phyloP scores from a whole-genome alignment of 257 asterid species.

The Solanum sejunctum region DNA sequence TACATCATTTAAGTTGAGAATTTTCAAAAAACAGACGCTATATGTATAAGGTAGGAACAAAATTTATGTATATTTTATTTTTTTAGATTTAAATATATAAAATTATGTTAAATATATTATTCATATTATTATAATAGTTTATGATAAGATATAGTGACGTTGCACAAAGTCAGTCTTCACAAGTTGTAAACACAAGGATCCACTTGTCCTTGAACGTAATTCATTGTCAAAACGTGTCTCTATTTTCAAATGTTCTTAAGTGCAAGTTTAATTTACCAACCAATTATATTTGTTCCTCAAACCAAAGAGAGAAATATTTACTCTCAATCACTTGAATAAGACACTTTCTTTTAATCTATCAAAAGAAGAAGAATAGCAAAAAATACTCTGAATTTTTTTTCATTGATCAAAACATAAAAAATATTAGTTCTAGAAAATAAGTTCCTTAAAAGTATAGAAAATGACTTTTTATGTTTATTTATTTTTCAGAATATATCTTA shows the following conservation, averaged over 20 bases:
- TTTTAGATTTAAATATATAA: background rate
- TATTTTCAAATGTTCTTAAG: background rate
- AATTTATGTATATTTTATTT: background rate
- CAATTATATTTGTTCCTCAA: background rate
- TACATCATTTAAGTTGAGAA: no score
- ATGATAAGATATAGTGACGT: background rate
- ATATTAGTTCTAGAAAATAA: background rate
- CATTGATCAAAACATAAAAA: background rate
- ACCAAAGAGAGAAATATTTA: background rate
- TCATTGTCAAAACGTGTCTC: background rate
- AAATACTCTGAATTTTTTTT: background rate
- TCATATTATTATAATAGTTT: background rate
- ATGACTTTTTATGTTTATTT: background rate
- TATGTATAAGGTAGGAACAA: background rate
- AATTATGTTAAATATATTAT: background rate
- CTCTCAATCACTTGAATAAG: background rate
- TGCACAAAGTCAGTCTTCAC: background rate
- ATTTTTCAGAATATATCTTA: background rate
- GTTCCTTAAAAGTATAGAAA: background rate
- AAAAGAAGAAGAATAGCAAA: background rate
- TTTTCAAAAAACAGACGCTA: no score
- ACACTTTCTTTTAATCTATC: background rate
- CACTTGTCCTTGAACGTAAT: background rate
- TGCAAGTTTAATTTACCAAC: background rate
- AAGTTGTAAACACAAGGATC: background rate